Evolutionary conservation across 2,329 filamentous ascomycete species (phyloP), one percentile per base, ranked within the genome.

Genomic region (Elsinoe batatas): DNA sequence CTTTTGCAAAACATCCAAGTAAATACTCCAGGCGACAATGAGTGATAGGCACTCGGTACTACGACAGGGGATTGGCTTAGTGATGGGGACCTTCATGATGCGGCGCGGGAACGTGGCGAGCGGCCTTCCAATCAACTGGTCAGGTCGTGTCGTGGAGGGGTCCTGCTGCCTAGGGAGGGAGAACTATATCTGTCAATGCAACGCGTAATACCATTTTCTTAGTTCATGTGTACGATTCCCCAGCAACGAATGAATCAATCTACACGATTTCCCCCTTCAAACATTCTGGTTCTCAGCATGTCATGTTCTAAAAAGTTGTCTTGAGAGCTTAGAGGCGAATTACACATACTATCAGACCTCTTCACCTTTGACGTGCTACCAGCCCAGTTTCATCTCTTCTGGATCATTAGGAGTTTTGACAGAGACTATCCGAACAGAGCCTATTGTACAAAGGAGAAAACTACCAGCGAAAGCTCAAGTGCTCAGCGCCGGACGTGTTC

Each of bases 181-280:
- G 26, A 5, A 30, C 15, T n/a, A 37, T 51, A 17, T 35, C 32
- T 12, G 18, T 38, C 18, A 38, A 37, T 51, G 17, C 44, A 49
- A 51, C 37, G 47, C 47, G 37, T 26, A 15, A 51, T 51, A 51
- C 47, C 47, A 51, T 33, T 51, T 51, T 38, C n/a, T 22, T 22
- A 42, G 12, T 13, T 1, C 5, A 22, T 6, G 11, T 26, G 10
- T 15, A 44, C 40, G 40, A 44, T 22, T 12, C 18, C 18, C 10
- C 30, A 22, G 10, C 40, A 44, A 44, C 40, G 20, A 44, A 44
- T 44, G 40, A 22, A 26, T 22, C 18, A 26, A 22, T 26, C 11
- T 10, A 22, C 26, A 44, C 17, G 18, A 8, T 11, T 17, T 43
- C 2, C 17, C 7, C 17, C 15, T 11, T 43, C 22, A 3, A 11